Percentiles rank a stretch among this genome's conserved stretches.
phyloP scores from a whole-genome alignment of 2,329 filamentous ascomycete genomes.

The Fusarium nurragi region DNA sequence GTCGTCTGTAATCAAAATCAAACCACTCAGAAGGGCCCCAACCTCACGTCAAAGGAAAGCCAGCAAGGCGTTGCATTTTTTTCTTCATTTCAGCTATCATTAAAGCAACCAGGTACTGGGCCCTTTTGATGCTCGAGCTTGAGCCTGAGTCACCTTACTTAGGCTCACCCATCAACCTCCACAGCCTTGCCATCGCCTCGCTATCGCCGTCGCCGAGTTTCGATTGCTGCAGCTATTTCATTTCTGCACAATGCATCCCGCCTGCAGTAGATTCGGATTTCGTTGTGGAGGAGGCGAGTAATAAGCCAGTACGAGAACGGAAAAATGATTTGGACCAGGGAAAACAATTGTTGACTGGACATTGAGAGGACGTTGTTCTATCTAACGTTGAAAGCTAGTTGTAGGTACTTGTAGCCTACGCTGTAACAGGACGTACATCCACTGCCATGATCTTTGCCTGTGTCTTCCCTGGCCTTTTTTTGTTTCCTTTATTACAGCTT shows the following conservation, averaged over 20 bases:
- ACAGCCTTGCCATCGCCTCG: not conserved
- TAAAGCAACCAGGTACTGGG: not conserved
- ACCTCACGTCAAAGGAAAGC: constrained; percentile 16
- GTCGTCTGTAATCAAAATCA: constrained; percentile 34
- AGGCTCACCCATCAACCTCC: constrained; percentile 18
- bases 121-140: constrained; percentile 18
- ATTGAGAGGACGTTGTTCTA: not conserved
- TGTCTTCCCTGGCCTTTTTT: not conserved
- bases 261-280: constrained; percentile 18
- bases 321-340: constrained; percentile 10
- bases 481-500: not conserved
- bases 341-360: not conserved
- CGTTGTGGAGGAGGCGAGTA: constrained; percentile 21
- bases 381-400: not conserved
- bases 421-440: constrained; percentile 5
- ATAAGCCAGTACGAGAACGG: constrained; percentile 13
- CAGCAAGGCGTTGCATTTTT: constrained; percentile 23
- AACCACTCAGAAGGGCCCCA: constrained; percentile 29
- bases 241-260: constrained; percentile 26
- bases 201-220: constrained; percentile 23
- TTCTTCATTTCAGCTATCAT: constrained; percentile 26
- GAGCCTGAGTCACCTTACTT: constrained; percentile 19
- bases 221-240: not conserved
- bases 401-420: not conserved
- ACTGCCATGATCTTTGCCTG: not conserved